phyloP scores from a whole-genome alignment of 2,329 filamentous ascomycete species.

The Cytospora mali region DNA sequence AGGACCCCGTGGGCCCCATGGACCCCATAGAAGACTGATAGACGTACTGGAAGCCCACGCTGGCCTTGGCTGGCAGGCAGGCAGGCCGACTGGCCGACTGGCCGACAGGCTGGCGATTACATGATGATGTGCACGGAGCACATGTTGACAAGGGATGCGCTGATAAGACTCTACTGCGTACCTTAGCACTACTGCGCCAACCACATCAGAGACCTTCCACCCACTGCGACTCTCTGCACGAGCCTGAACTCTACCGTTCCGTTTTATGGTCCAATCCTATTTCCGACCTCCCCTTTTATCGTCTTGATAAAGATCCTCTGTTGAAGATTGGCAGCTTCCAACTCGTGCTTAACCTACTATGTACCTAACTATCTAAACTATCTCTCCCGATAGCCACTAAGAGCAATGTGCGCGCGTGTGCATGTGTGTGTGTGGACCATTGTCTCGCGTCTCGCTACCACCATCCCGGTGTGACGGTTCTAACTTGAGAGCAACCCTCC shows the following conservation, averaged over 20 bases:
- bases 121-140: constrained; percentile 20
- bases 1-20: background rate
- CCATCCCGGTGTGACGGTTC: constrained; percentile 24
- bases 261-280: background rate
- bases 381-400: background rate
- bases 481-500: too few species aligned
- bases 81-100: too few species aligned
- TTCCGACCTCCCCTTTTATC: background rate
- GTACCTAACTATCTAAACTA: background rate
- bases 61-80: background rate
- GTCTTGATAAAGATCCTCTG: background rate
- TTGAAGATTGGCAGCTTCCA: background rate
- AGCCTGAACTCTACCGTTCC: background rate
- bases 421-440: background rate
- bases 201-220: background rate
- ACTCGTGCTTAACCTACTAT: background rate
- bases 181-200: too few species aligned
- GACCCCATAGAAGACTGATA: too few species aligned
- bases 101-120: too few species aligned
- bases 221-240: background rate
- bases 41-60: background rate
- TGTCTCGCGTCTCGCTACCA: constrained; percentile 4
- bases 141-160: background rate
- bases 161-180: background rate
- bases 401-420: background rate